A percentile compares a stretch with the other conserved stretches of the same genome.
These are phyloP conservation scores for Jatropha multifida DNA, from an alignment of 441 rosid species.

Conservation along the genomic window DNA sequence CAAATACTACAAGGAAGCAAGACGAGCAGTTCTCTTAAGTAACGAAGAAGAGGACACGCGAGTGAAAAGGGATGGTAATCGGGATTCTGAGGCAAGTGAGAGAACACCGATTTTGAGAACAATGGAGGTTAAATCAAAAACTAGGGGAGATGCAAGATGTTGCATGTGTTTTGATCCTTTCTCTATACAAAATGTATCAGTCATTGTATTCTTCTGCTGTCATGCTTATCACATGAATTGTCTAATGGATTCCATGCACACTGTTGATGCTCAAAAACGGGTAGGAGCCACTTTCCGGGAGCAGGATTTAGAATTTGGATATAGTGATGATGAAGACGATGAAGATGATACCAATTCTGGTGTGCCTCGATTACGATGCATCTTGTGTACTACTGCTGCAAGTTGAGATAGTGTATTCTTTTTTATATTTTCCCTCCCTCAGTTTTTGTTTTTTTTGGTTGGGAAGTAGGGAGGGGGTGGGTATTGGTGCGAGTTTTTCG, in stretches of 20 bases:
- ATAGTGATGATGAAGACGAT: slow-evolving; percentile 44
- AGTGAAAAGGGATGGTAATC: slow-evolving; percentile 45
- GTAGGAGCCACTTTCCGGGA: slow-evolving; percentile 33
- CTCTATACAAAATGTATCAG: slow-evolving; percentile 76
- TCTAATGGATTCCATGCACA: slow-evolving; percentile 76
- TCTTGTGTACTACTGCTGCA: slow-evolving; percentile 92
- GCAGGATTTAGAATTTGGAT: slow-evolving; percentile 38
- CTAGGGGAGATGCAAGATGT: slow-evolving; percentile 83
- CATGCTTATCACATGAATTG: slow-evolving; percentile 90
- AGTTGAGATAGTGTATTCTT: slow-evolving; percentile 36
- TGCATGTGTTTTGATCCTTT: slow-evolving; percentile 96
- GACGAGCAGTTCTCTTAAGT: slow-evolving; percentile 67
- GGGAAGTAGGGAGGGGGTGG: background rate
- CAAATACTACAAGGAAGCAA: slow-evolving; percentile 91
- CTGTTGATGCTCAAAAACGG: slow-evolving; percentile 40
- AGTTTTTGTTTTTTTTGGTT: background rate
- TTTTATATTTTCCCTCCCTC: background rate
- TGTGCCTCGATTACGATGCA: slow-evolving; percentile 69
- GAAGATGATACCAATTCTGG: slow-evolving; percentile 43
- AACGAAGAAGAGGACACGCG: slow-evolving; percentile 66
- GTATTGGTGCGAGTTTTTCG: slow-evolving; percentile 6
- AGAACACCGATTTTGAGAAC: slow-evolving; percentile 40
- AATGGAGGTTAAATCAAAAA: slow-evolving; percentile 85
- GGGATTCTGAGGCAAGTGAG: slow-evolving; percentile 45
- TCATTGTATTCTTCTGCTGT: slow-evolving; percentile 85